Base-by-base conservation (phyloP, 768 basidiomycete species). In the Podaxis carcinomalis region DNA sequence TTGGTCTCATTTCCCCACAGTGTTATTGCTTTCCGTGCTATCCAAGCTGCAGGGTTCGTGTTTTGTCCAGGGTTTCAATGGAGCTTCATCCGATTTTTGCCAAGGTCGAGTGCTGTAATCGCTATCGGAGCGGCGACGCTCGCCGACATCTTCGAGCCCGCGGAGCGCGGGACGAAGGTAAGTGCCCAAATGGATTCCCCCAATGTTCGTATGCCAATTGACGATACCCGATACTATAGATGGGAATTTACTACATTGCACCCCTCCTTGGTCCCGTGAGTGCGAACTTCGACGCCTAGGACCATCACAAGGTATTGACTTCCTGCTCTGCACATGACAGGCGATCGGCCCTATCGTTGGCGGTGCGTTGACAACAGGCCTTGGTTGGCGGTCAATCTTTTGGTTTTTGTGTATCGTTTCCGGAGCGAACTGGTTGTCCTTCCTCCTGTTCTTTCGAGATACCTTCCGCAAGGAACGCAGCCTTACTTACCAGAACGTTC, bases 391-490 rank as follows among this genome's bases (percentile, higher is more conserved):
- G 39, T 84, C 87, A 6, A 83, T 85, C 0, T 93, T 95, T 70
- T 95, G 90, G 83, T 92, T 95, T 70, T 80, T 94, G 23, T 76
- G 82, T 0, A 85, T 86, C 35, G 78, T 88, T 57, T 82, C 82
- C 7, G 85, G 84, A 1, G 28, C 79, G 36, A 81, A 80, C 54
- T 75, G 84, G 54, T 47, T 84, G 40, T 73, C 78, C 19, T 91
- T 92, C 70, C 57, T 88, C 36, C 70, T 87, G 23, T 75, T 88
- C 68, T 91, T 94, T 76, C 83, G 82, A 61, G 93, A 95, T 67
- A 92, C 92, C 0, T 95, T 91, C 75, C 83, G 93, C 16, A 76
- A 81, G 57, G 91, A 94, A 67, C 87, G 95, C 47, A 95, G 92
- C 57, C 73, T 90, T 23, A 83, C 85, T 2, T 96, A 95, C 70